Conservation (phyloP, 495 filamentous ascomycete genomes). For the Podospora pseudoanserina region DNA sequence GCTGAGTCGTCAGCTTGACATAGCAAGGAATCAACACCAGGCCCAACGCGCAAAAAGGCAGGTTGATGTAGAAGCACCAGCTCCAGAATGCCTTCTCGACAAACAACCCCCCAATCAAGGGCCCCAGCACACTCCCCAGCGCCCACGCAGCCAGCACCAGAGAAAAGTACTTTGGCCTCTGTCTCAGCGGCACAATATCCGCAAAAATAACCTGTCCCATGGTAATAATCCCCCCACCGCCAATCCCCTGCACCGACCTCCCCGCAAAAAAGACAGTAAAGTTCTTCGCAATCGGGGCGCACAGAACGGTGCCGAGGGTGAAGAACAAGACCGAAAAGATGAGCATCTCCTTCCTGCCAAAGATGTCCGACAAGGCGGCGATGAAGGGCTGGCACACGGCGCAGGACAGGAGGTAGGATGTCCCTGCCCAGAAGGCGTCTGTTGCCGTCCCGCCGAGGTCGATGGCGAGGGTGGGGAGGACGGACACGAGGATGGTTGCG, state of each 20-base stretch:
- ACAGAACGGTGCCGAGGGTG: constrained; percentile 44
- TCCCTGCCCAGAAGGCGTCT: constrained; percentile 54
- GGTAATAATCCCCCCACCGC: constrained; percentile 77
- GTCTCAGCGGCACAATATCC: constrained; percentile 41
- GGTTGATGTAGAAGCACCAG: constrained; percentile 43
- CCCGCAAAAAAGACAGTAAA: constrained; percentile 67
- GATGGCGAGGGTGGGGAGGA: constrained; percentile 39
- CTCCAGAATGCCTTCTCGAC: constrained; percentile 48
- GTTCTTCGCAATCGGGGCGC: constrained; percentile 34
- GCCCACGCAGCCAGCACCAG: constrained; percentile 58
- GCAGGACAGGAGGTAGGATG: constrained; percentile 48
- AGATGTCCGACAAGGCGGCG: constrained; percentile 49
- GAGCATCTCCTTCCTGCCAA: constrained; percentile 49
- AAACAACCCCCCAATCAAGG: constrained; percentile 73
- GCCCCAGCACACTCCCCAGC: constrained; percentile 67
- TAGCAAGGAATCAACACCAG: constrained; percentile 34
- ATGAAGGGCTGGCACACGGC: constrained; percentile 49
- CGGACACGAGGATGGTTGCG: constrained; percentile 50
- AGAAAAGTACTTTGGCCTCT: constrained; percentile 38
- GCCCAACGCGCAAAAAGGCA: constrained; percentile 36
- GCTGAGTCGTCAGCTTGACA: constrained; percentile 33
- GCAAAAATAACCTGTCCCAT: constrained; percentile 75
- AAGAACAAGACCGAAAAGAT: constrained; percentile 41
- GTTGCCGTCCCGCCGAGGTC: constrained; percentile 45
- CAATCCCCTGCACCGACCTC: constrained; percentile 74